These are phyloP conservation scores for Auriscalpium vulgare DNA, from an alignment of 768 basidiomycete species.

Conservation along the genomic window DNA sequence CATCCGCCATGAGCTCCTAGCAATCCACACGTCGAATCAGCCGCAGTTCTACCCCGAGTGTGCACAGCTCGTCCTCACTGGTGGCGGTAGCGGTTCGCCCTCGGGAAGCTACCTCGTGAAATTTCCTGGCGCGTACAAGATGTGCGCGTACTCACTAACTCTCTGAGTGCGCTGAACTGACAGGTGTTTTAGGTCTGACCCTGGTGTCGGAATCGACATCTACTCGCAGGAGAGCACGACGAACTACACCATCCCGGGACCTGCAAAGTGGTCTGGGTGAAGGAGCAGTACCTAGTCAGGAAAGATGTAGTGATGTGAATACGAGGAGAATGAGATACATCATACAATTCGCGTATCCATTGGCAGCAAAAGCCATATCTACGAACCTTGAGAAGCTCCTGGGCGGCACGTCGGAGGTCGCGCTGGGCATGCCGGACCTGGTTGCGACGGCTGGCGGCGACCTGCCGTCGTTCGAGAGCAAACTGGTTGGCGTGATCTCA, in stretches of 20 bases:
- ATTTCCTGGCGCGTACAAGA: constrained; percentile 19
- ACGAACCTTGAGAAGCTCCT: constrained; percentile 48
- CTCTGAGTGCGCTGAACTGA: not conserved
- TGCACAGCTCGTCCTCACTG: constrained; percentile 22
- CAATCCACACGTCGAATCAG: constrained; percentile 26
- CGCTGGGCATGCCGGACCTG: constrained; percentile 16
- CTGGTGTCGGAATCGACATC: constrained; percentile 26
- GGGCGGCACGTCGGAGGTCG: constrained; percentile 21
- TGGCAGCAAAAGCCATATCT: no score
- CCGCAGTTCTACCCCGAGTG: constrained; percentile 33
- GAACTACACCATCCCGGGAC: constrained; percentile 28
- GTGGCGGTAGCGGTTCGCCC: constrained; percentile 13
- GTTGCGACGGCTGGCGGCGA: constrained; percentile 28
- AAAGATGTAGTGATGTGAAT: no score
- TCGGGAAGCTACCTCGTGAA: constrained; percentile 13
- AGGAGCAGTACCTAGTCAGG: no score
- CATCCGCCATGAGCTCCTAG: constrained; percentile 20
- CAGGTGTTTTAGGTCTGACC: constrained; percentile 19
- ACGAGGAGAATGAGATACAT: no score
- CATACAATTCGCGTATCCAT: no score
- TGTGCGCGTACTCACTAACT: not conserved
- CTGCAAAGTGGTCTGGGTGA: constrained; percentile 3
- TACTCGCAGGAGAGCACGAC: constrained; percentile 22
- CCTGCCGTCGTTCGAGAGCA: constrained; percentile 26
- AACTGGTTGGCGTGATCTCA: constrained; percentile 28